phyloP scores from a whole-genome alignment of 2,329 filamentous ascomycete genomes.

The Pseudogymnoascus sp. region DNA sequence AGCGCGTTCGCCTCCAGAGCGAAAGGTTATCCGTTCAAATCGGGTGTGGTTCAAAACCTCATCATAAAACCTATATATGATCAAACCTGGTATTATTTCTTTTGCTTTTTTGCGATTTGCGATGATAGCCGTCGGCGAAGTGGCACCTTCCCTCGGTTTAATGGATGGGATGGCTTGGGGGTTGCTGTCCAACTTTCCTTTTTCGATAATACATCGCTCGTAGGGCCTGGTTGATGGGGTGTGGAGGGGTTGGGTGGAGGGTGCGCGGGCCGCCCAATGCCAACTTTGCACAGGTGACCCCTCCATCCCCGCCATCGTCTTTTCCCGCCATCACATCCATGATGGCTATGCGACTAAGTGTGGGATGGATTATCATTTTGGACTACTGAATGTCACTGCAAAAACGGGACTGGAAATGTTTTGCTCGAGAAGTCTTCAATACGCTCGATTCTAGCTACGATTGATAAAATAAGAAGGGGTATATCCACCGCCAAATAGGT shows the following conservation, averaged over 20 bases:
- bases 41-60: slow-evolving; percentile 10
- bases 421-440: slow-evolving; percentile 7
- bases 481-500: slow-evolving; percentile 7
- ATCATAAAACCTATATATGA: slow-evolving; percentile 7
- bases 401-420: not conserved
- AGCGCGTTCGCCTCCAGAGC: slow-evolving; percentile 9
- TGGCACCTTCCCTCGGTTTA: slow-evolving; percentile 6
- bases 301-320: not conserved
- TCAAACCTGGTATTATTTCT: not conserved
- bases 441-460: slow-evolving; percentile 1
- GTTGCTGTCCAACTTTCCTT: not conserved
- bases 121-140: not conserved
- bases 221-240: not conserved
- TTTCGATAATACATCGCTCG: not conserved
- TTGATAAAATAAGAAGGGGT: slow-evolving; percentile 7
- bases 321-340: not conserved
- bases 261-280: not conserved
- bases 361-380: not conserved
- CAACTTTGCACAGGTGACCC: not conserved
- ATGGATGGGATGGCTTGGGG: not conserved
- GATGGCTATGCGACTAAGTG: not conserved
- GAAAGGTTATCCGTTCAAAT: slow-evolving; percentile 10
- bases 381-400: not conserved
- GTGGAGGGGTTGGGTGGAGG: not conserved
- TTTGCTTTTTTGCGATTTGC: slow-evolving; percentile 2